Base-by-base conservation (phyloP, 306 rosid species). In the Erythrophleum fordii region DNA sequence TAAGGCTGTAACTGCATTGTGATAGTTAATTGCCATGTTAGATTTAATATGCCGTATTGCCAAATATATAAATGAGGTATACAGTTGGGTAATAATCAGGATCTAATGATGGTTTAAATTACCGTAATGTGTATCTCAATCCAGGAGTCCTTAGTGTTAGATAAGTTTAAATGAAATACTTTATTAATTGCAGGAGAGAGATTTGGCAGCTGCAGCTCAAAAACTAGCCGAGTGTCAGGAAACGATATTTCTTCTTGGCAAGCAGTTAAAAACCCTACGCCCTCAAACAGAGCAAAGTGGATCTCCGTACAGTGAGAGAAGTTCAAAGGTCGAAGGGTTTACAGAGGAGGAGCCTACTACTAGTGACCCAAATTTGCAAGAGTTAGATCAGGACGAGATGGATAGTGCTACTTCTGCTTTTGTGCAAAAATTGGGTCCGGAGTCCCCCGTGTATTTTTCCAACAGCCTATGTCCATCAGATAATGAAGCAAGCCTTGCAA, bases 161-260 rank as follows among this genome's bases (percentile, higher is more conserved):
- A 74, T 29, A 26, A 39, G 73, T 52, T 55, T 34, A 23, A 70
- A 48, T 81, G 49, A 75, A 39, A 22, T 60, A n/a, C 74, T 45
- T 72, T 45, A 8, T 80, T 84, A 16, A 67, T 84, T 25, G 56
- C 84, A 96, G 99, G 99, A 96, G 80, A 89, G 82, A 82, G 98
- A 96, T 22, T 78, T 96, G 87, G 77, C 91, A 37, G 91, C 95
- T 68, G 98, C 99, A 3, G 97, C 97, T 25, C 97, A 92, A 82
- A 96, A 96, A 86, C 85, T 93, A 84, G 98, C 98, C 0, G 98
- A 96, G 92, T 96, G 99, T 86, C 99, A 96, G 84, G 99, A 96
- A 92, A 93, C 98, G 73, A 96, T 96, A 82, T 92, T 79, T 82
- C 98, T 96, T 86, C 99, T 96, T 34, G 92, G 99, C 82, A 96